Conservation (phyloP, 768 basidiomycete genomes). For the Neoboletus brunneissimus region DNA sequence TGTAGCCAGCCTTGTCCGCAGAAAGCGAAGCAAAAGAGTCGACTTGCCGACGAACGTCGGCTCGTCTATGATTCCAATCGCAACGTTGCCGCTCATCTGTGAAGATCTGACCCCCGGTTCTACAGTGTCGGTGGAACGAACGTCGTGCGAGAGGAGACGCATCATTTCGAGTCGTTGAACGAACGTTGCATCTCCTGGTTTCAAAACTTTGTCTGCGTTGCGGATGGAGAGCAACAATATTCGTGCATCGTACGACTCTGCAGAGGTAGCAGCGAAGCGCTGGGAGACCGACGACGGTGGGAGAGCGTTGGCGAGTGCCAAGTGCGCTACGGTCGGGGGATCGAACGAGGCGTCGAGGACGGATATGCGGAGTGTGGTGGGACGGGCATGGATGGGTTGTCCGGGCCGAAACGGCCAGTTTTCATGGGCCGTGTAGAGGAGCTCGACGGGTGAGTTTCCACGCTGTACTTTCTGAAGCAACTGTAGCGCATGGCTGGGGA, state of each 20-base stretch:
- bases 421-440: conserved; percentile 58
- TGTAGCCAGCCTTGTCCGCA: conserved; percentile 32
- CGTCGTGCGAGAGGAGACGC: conserved; percentile 55
- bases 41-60: conserved; percentile 90
- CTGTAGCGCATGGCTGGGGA: conserved; percentile 21
- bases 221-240: conserved; percentile 79
- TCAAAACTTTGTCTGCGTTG: conserved; percentile 81
- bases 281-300: conserved; percentile 22
- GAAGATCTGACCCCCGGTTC: neutral
- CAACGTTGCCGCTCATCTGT: conserved; percentile 45
- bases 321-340: conserved; percentile 84
- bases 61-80: conserved; percentile 80
- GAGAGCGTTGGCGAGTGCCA: conserved; percentile 60
- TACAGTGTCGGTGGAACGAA: conserved; percentile 17
- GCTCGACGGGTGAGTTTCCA: conserved; percentile 48
- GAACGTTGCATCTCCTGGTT: conserved; percentile 68
- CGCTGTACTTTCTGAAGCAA: conserved; percentile 39
- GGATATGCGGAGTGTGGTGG: conserved; percentile 48
- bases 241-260: conserved; percentile 59
- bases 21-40: conserved; percentile 48
- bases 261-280: neutral
- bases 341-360: conserved; percentile 94
- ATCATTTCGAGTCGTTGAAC: conserved; percentile 89
- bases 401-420: conserved; percentile 58
- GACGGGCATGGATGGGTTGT: conserved; percentile 2